Evolutionary conservation across 306 rosid species (phyloP).

Genomic region (Cyclanthera cordifolia): DNA sequence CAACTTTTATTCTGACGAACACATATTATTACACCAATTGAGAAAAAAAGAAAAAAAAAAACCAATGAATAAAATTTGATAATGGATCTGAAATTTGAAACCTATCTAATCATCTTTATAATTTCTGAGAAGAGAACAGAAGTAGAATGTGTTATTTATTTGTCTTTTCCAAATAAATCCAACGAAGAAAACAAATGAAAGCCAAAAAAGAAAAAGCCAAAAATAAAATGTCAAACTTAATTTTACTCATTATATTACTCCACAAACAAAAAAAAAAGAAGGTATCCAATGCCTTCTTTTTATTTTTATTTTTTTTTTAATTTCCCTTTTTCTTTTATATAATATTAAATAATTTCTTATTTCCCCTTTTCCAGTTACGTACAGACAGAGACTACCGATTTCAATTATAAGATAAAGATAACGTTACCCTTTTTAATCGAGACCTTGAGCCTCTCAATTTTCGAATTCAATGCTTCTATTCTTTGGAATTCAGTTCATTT

Average conservation of each 20-base stretch:
- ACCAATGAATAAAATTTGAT: neutral
- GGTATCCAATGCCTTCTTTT: constrained; percentile 7
- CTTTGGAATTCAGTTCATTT: neutral
- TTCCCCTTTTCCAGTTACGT: constrained; percentile 5
- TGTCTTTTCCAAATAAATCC: constrained; percentile 6
- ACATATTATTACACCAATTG: too few species aligned
- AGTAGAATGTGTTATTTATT: neutral
- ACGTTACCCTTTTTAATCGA: neutral
- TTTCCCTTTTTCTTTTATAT: neutral
- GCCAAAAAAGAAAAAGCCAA: neutral
- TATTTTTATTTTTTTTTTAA: neutral
- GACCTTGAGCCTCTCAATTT: neutral
- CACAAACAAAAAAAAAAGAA: neutral
- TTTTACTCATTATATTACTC: too few species aligned
- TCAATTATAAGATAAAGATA: constrained; percentile 1
- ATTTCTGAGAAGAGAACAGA: neutral
- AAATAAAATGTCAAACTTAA: neutral
- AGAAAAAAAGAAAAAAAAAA: too few species aligned
- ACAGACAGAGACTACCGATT: neutral
- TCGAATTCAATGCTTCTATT: neutral
- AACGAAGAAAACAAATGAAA: neutral
- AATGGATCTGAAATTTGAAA: neutral
- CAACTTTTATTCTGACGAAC: too few species aligned
- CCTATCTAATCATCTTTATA: neutral
- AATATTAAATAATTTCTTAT: neutral